Base-by-base conservation (phyloP, 129 eudicot genomes). In the Escallonia herrerae region DNA sequence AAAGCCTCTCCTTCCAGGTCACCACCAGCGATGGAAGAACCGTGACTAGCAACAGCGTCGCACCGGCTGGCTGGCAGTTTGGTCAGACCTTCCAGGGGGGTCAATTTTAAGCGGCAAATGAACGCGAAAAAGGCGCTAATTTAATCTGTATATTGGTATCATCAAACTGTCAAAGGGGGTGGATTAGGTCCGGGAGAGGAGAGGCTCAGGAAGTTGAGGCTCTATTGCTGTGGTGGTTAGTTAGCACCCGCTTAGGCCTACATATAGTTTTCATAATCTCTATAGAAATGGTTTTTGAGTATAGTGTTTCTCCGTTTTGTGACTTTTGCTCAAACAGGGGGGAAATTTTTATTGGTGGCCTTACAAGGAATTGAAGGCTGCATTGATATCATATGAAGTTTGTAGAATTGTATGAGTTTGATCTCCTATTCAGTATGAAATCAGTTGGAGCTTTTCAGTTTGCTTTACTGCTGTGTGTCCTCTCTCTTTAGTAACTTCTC, bases 11-110 rank as follows among this genome's bases (percentile, higher is more conserved):
- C 2, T 86, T 89, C 56, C 90, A 78, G 60, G 86, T 89, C 49
- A 89, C 96, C 37, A 77, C 94, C 11, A 85, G 96, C 22, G 96
- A 89, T 8, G 96, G 96, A 57, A 70, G 80, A 66, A 89, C 87
- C 39, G 5, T 80, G 42, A 80, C 87, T 12, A 82, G 83, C 85
- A 54, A 75, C 81, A 77, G 83, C 62, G 95, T 54, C 11, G 96
- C 90, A 0, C 88, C 96, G 3, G 56, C 79, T 41, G 64, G 63
- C 11, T 89, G 96, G 96, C 95, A 85, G 45, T 89, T 89, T 41
- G 95, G 96, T 14, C 90, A 86, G 69, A 89, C 95, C 4, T 89
- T 72, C 13, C 82, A 76, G 71, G 96, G 96, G 15, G 75, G 74
- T 5, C 96, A 89, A 63, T 89, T 82, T 65, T 89, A 76, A 77